Percentiles rank a stretch among this genome's conserved stretches.
Evolutionary conservation across 768 basidiomycete species (phyloP).

Genomic region (Naganishia vishniacii): DNA sequence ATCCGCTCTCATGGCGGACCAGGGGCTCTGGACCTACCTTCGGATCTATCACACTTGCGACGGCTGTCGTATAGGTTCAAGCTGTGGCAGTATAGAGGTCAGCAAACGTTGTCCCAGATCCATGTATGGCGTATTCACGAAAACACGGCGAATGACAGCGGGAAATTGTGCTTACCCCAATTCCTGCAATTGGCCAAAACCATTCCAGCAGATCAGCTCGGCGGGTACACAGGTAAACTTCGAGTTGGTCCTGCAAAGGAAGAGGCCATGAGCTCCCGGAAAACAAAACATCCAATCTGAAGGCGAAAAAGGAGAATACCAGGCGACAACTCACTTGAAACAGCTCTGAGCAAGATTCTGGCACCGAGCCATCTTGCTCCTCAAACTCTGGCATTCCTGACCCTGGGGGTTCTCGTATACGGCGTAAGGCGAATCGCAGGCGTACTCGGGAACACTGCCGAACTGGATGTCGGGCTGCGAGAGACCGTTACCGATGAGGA

Average conservation of each 20-base stretch:
- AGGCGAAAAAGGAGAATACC: neutral
- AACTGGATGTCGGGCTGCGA: conserved; percentile 80
- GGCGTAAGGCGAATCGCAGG: conserved; percentile 54
- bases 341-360: conserved; percentile 67
- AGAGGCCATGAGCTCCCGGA: too few species aligned
- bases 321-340: conserved; percentile 34
- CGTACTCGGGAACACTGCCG: conserved; percentile 65
- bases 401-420: conserved; percentile 65
- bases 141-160: too few species aligned
- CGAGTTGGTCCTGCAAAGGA: conserved; percentile 34
- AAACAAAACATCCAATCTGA: neutral
- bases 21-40: too few species aligned
- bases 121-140: too few species aligned
- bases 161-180: too few species aligned
- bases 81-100: conserved; percentile 45
- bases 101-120: too few species aligned
- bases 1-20: too few species aligned
- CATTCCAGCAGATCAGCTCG: conserved; percentile 64
- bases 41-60: conserved; percentile 61
- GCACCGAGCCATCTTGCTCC: conserved; percentile 66
- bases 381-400: conserved; percentile 61
- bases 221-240: conserved; percentile 60
- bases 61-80: conserved; percentile 75
- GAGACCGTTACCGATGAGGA: conserved; percentile 65
- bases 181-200: conserved; percentile 38